Evolutionary conservation across 2,329 filamentous ascomycete species (phyloP).

Genomic region (Aspergillus caelatus): DNA sequence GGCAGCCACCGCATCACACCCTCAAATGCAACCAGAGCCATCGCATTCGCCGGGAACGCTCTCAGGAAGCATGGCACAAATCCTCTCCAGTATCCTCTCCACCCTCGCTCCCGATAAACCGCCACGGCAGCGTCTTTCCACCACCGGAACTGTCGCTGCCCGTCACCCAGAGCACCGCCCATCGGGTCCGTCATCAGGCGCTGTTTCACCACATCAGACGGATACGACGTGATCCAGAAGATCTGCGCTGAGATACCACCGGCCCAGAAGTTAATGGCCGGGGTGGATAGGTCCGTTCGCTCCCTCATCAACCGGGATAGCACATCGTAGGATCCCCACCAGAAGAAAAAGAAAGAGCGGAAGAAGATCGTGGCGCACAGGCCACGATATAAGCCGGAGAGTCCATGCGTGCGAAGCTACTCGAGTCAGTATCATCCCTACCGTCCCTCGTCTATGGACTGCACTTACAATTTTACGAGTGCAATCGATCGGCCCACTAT

Average conservation of each 20-base stretch:
- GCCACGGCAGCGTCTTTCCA: conserved; percentile 81
- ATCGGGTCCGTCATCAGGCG: conserved; percentile 94
- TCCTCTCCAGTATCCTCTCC: conserved; percentile 84
- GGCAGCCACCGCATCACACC: conserved; percentile 72
- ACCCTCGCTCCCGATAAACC: conserved; percentile 76
- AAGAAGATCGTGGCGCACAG: conserved; percentile 84
- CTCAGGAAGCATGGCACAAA: conserved; percentile 92
- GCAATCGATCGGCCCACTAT: conserved; percentile 87
- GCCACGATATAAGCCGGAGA: conserved; percentile 82
- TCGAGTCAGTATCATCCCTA: background rate
- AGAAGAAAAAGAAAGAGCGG: conserved; percentile 93
- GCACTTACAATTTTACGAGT: conserved; percentile 61
- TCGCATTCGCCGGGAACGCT: conserved; percentile 93
- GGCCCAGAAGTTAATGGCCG: conserved; percentile 94
- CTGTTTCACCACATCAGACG: conserved; percentile 92
- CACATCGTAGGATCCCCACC: conserved; percentile 95
- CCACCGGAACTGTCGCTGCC: conserved; percentile 66
- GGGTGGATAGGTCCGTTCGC: conserved; percentile 71
- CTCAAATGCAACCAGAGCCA: conserved; percentile 92
- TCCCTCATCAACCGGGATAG: conserved; percentile 69
- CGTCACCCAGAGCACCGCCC: conserved; percentile 69
- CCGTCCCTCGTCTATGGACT: too few species aligned
- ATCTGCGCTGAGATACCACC: conserved; percentile 90
- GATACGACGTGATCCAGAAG: conserved; percentile 93
- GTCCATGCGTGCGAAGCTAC: conserved; percentile 64